phyloP scores from a whole-genome alignment of 441 rosid species.

The Viola pubescens region DNA sequence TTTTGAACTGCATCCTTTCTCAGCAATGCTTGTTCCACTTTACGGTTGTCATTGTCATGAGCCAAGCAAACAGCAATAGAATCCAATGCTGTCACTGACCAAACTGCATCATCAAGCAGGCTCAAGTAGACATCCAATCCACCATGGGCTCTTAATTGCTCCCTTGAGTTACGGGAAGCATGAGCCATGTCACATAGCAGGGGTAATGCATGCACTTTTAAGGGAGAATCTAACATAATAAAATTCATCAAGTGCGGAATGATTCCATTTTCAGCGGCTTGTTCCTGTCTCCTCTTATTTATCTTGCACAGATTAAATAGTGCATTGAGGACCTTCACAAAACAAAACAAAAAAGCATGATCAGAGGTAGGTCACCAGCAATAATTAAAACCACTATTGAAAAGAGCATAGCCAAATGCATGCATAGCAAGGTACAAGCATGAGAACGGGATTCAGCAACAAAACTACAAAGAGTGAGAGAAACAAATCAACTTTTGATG shows the following conservation, averaged over 20 bases:
- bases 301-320: conserved; percentile 95
- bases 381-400: not conserved
- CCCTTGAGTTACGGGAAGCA: conserved; percentile 97
- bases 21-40: conserved; percentile 89
- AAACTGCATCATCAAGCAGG: conserved; percentile 74
- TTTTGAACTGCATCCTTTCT: conserved; percentile 83
- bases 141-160: conserved; percentile 92
- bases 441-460: not conserved
- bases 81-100: conserved; percentile 94
- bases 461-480: not conserved
- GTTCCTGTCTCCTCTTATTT: conserved; percentile 98
- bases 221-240: conserved; percentile 65
- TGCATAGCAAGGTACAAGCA: not conserved
- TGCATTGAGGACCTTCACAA: conserved; percentile 72
- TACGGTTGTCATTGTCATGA: conserved; percentile 89
- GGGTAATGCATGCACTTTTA: conserved; percentile 82
- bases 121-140: conserved; percentile 91
- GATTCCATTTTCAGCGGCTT: conserved; percentile 99
- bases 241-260: conserved; percentile 92
- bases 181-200: conserved; percentile 98
- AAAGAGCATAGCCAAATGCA: not conserved
- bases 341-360: conserved; percentile 4
- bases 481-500: not conserved
- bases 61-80: conserved; percentile 98
- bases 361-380: conserved; percentile 9